Evolutionary conservation across 495 filamentous ascomycete species (phyloP), one percentile per base, ranked within the genome.

Genomic region (Tuber microsphaerosporum): DNA sequence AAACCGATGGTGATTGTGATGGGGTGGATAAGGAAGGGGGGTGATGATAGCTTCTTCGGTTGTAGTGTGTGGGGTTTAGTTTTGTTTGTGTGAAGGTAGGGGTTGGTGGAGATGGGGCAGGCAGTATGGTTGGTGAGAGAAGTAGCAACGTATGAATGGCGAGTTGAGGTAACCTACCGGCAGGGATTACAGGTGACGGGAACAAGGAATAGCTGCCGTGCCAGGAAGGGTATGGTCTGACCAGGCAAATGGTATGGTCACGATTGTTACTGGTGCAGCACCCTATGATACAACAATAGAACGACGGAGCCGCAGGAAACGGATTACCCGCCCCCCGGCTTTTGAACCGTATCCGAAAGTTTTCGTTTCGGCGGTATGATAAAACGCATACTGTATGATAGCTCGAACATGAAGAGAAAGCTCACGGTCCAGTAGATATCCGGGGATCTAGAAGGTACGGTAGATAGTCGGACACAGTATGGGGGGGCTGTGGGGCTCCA

Each of bases 41-140:
- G 17, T 34, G 56, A 34, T 65, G 56, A 65, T 17, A 65, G 56
- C 56, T 34, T 17, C 26, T 65, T 65, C 56, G 26, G 31, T 65
- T 65, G 12, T 8, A 34, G 56, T 34, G 26, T 65, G 26, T 31
- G n/a, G 45, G 45, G 45, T 41, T 37, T 6, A 10, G 45, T 56
- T n/a, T 56, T 2, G 48, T 56, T 56, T 26, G 46, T 26, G 20
- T 48, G 22, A n/a, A 17, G 56, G 56, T 31, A 31, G 56, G 56
- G 16, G 56, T 65, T 65, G 26, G 31, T 70, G 71, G 41, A 61
- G 71, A 73, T 34, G 70, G 70, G n/a, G 22, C 4, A 44, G 70
- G 16, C 31, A 31, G 43, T n/a, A 20, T 41, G 70, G 70, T 71
- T 71, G 39, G 70, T 16, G 14, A 31, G 34, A 17, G 70, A 71